Evolutionary conservation across 2,329 filamentous ascomycete species (phyloP).

Genomic region (Calonectria multiphialidica): DNA sequence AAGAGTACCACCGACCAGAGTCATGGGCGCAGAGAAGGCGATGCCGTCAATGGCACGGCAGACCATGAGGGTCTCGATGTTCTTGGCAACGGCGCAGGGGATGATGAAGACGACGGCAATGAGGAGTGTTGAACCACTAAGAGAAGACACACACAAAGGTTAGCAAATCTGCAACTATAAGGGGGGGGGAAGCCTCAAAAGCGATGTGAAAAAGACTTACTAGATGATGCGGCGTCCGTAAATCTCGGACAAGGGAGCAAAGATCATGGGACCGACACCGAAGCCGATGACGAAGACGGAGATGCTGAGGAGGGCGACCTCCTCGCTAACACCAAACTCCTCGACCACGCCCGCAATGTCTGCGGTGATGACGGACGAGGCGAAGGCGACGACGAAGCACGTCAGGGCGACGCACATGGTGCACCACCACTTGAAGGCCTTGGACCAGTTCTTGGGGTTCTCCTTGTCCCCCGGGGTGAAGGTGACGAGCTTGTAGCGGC

Average conservation of each 20-base stretch:
- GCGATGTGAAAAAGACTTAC: slow-evolving; percentile 45
- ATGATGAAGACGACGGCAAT: slow-evolving; percentile 84
- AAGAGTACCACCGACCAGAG: slow-evolving; percentile 84
- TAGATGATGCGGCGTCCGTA: slow-evolving; percentile 81
- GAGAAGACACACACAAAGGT: neutral
- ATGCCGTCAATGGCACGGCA: slow-evolving; percentile 85
- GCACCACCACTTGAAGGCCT: slow-evolving; percentile 82
- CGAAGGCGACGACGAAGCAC: slow-evolving; percentile 80
- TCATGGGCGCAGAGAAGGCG: slow-evolving; percentile 89
- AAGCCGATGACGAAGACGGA: slow-evolving; percentile 86
- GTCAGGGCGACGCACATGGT: slow-evolving; percentile 87
- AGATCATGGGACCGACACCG: slow-evolving; percentile 83
- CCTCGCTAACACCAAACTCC: slow-evolving; percentile 76
- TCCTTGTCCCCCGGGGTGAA: slow-evolving; percentile 79
- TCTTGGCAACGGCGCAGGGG: slow-evolving; percentile 81
- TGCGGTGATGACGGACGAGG: slow-evolving; percentile 82
- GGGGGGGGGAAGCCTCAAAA: neutral
- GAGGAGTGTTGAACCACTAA: slow-evolving; percentile 69
- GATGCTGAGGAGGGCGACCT: slow-evolving; percentile 79
- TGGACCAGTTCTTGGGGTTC: slow-evolving; percentile 90
- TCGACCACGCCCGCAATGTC: slow-evolving; percentile 74
- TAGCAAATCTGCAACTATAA: neutral
- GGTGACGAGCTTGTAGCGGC: slow-evolving; percentile 65
- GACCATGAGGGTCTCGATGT: slow-evolving; percentile 81
- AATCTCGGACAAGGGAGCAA: slow-evolving; percentile 83